Evolutionary conservation across 1,284 basidiomycete genomes (phyloP).

Genomic region (Microbotryomycetes sp.): DNA sequence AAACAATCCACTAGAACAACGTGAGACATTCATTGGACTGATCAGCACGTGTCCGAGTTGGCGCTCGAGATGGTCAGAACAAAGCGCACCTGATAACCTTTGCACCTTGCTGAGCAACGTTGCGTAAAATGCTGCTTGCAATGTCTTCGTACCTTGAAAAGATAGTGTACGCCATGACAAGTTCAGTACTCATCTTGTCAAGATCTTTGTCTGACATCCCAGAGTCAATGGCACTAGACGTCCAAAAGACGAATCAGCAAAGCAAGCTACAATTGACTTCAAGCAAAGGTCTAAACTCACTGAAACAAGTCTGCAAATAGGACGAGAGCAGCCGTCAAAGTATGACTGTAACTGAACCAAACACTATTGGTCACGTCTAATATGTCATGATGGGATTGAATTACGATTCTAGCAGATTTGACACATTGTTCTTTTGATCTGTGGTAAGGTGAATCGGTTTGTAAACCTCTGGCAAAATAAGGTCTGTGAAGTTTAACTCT

Average conservation of each 20-base stretch:
- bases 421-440: slow-evolving; percentile 13
- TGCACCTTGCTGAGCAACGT: slow-evolving; percentile 17
- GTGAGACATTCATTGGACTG: neutral
- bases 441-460: neutral
- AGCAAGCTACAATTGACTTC: neutral
- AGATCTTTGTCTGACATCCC: neutral
- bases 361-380: slow-evolving; percentile 14
- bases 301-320: slow-evolving; percentile 25
- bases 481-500: slow-evolving; percentile 23
- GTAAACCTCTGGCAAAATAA: slow-evolving; percentile 20
- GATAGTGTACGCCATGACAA: slow-evolving; percentile 20
- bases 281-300: neutral
- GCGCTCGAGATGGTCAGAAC: neutral
- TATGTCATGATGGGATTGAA: slow-evolving; percentile 16
- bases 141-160: slow-evolving; percentile 18
- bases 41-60: neutral
- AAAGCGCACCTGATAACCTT: slow-evolving; percentile 18
- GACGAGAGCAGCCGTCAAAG: slow-evolving; percentile 17
- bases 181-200: neutral
- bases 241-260: neutral
- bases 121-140: slow-evolving; percentile 2
- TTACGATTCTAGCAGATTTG: slow-evolving; percentile 15
- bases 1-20: slow-evolving; percentile 16
- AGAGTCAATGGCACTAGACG: neutral
- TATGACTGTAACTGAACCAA: slow-evolving; percentile 17